Evolutionary conservation across 139 green algal genomes (phyloP), one percentile per base, ranked within the genome.

Genomic region (Nannochloris sp.): DNA sequence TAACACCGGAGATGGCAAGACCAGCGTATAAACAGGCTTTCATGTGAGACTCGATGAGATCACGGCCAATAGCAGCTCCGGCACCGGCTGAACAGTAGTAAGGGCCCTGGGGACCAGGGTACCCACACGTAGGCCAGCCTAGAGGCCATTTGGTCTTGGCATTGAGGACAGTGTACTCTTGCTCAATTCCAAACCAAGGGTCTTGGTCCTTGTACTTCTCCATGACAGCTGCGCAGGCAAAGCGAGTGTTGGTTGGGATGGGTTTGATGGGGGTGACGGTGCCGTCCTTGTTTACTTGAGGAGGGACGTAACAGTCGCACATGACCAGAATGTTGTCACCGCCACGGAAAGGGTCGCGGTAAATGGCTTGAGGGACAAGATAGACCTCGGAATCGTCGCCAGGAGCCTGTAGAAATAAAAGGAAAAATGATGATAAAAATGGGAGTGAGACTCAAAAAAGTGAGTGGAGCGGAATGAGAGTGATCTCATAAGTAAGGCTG

Each of bases 81-180:
- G 92, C 78, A 38, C 92, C 93, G 1, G 83, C 88, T 12, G 79
- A 83, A 86, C 93, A 99, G 82, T 98, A 99, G 87, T 97, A 98
- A 33, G 93, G 93, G 33, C 93, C 93, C 82, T 96, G 90, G 47
- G 87, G 83, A 0, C 83, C 87, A 4, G 92, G 92, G 84, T 85
- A 97, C 44, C 92, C 92, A 59, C 83, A 85, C 58, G 80, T 80
- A 45, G 92, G 92, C 91, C 91, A 97, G 58, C 93, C 93, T 51
- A 99, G 82, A 6, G 94, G 94, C 94, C 94, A 99, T 72, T 96
- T 93, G 70, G 84, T 97, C 39, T 79, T 78, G 9, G 91, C 70
- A 77, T 97, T 88, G 2, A 98, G 86, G 71, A 99, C 78, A 1
- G 94, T 97, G 85, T 99, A 99, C 85, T 99, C 93, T 81, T 91